Evolutionary conservation across 768 basidiomycete genomes (phyloP).

Genomic region (Paxillus ammoniavirescens): DNA sequence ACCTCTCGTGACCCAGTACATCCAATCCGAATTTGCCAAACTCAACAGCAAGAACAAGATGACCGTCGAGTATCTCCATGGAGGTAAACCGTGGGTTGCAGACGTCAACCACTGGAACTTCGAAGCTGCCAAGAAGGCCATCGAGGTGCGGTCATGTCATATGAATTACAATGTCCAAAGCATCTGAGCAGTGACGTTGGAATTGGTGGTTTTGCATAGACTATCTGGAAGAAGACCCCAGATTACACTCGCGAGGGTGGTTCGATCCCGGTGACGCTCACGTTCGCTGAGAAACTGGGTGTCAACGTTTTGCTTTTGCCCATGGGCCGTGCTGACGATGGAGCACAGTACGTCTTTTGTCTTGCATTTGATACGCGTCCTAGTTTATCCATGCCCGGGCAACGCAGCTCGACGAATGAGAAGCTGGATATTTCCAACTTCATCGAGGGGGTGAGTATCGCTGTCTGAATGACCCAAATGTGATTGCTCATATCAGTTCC

Average conservation of each 20-base stretch:
- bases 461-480: neutral
- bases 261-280: slow-evolving; percentile 90
- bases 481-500: neutral
- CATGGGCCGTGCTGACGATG: slow-evolving; percentile 94
- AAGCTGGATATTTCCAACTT: slow-evolving; percentile 91
- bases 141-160: slow-evolving; percentile 47
- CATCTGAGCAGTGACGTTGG: neutral
- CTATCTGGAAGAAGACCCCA: slow-evolving; percentile 69
- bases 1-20: slow-evolving; percentile 65
- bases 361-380: neutral
- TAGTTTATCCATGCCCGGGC: neutral
- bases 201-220: slow-evolving; percentile 6
- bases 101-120: slow-evolving; percentile 91
- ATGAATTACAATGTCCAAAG: neutral
- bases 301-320: slow-evolving; percentile 89
- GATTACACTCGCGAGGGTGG: slow-evolving; percentile 92
- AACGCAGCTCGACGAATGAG: slow-evolving; percentile 82
- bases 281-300: slow-evolving; percentile 84
- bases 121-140: slow-evolving; percentile 82
- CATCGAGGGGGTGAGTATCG: slow-evolving; percentile 67
- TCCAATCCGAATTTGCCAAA: slow-evolving; percentile 80
- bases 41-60: slow-evolving; percentile 83
- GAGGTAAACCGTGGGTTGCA: slow-evolving; percentile 89
- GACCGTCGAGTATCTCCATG: slow-evolving; percentile 66
- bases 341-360: slow-evolving; percentile 69